Evolutionary conservation across 2,329 filamentous ascomycete genomes (phyloP), one percentile per base, ranked within the genome.

Genomic region (Remersonia thermophila): DNA sequence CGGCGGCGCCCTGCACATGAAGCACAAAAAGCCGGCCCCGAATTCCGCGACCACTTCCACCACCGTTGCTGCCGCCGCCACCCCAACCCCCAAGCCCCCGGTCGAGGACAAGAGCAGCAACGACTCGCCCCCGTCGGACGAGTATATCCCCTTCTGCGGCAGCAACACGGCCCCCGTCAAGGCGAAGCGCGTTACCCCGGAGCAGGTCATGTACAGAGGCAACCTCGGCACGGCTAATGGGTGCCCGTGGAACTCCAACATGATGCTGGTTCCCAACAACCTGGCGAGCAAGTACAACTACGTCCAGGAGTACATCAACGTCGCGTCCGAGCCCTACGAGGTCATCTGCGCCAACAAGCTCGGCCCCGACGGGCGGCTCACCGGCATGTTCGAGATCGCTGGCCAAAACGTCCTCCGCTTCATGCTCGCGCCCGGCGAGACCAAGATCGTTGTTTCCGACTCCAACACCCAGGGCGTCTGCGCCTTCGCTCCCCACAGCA

Each of bases 281-380:
- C 49, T 60, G 33, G 54, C 54, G 41, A 33, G 47, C 41, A 35
- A 59, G 43, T 71, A 70, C 58, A 42, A 62, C 36, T 67, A 69
- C 58, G 54, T 55, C 14, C 42, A 57, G 41, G 54, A 54, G 44
- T 65, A 68, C 50, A 52, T 51, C 50, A 58, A 56, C 34, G 52
- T 55, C 35, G 51, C 38, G 43, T 34, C 33, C 26, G 34, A 40
- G 30, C 33, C 49, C 30, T 55, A 58, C 37, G 28, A 52, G 30
- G 69, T 68, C 50, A 47, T 49, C 26, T 64, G 60, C 58, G 69
- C 55, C 58, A 66, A 68, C 63, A 72, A 72, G 65, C 68, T 70
- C 36, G 67, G 67, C 30, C 50, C 55, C 11, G 46, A 58, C 32
- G 20, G 20, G 27, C 38, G 41, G 26, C 59, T 70, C 51, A 58